Evolutionary conservation across 768 basidiomycete genomes (phyloP).

Genomic region (Strobilomyces dryophilus): DNA sequence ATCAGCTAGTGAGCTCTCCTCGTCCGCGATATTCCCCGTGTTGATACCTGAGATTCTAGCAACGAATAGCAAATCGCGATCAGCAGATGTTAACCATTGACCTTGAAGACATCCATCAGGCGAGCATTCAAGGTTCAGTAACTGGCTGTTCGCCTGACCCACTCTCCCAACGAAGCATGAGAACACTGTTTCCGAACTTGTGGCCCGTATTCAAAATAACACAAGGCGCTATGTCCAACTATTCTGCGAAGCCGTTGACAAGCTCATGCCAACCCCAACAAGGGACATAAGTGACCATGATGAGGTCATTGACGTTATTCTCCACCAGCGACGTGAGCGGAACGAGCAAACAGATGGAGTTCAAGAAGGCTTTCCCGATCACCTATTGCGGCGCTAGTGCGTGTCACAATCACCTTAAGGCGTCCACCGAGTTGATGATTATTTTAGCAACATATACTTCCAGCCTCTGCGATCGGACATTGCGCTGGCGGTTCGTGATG

Average conservation of each 20-base stretch:
- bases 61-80: conserved; percentile 90
- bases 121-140: conserved; percentile 30
- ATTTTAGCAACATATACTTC: conserved; percentile 86
- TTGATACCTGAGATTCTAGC: conserved; percentile 42
- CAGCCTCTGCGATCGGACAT: conserved; percentile 74
- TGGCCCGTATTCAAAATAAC: conserved; percentile 75
- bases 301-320: conserved; percentile 95
- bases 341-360: conserved; percentile 75
- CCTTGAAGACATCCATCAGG: conserved; percentile 80
- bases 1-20: conserved; percentile 62
- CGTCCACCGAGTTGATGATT: conserved; percentile 11
- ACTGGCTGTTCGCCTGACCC: conserved; percentile 5
- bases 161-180: conserved; percentile 47
- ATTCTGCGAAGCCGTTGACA: conserved; percentile 89
- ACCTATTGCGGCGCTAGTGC: conserved; percentile 92
- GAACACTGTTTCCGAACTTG: conserved; percentile 67
- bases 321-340: conserved; percentile 87
- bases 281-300: conserved; percentile 87
- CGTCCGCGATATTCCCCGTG: conserved; percentile 12
- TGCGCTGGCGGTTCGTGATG: conserved; percentile 86
- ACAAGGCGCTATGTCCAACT: conserved; percentile 86
- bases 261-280: conserved; percentile 82
- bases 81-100: conserved; percentile 87
- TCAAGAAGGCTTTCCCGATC: conserved; percentile 83
- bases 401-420: conserved; percentile 32